Conservation (phyloP, 306 rosid species). For the Comarum palustre region DNA sequence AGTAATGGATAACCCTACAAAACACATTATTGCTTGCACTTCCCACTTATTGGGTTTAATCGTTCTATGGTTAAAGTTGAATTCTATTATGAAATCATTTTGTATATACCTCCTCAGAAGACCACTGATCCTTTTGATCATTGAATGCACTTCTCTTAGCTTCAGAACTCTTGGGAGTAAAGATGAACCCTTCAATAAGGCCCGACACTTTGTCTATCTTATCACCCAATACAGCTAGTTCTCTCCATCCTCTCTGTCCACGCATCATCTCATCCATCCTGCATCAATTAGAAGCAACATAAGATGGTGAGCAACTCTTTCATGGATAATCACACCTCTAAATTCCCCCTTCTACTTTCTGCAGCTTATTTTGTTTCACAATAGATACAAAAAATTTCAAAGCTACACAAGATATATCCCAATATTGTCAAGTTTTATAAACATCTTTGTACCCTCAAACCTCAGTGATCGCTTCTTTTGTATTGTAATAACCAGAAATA, state of each 20-base stretch:
- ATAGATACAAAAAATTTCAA: neutral
- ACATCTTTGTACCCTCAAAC: neutral
- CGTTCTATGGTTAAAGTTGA: neutral
- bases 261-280: slow-evolving; percentile 99
- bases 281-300: slow-evolving; percentile 27
- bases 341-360: no score
- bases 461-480: neutral
- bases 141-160: slow-evolving; percentile 33
- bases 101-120: slow-evolving; percentile 66
- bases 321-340: slow-evolving; percentile 20
- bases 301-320: slow-evolving; percentile 18
- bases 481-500: neutral
- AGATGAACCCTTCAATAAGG: slow-evolving; percentile 74
- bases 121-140: slow-evolving; percentile 56
- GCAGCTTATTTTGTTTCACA: neutral
- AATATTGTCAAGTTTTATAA: neutral
- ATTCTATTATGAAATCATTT: neutral
- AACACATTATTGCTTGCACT: neutral
- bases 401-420: neutral
- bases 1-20: neutral
- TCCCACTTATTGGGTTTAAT: neutral
- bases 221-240: slow-evolving; percentile 83
- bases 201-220: slow-evolving; percentile 75
- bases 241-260: slow-evolving; percentile 97
- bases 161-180: slow-evolving; percentile 64